A percentile compares a stretch with the other conserved stretches of the same genome.
Evolutionary conservation across 2,329 filamentous ascomycete genomes (phyloP).

Genomic region (Zymoseptoria passerinii): DNA sequence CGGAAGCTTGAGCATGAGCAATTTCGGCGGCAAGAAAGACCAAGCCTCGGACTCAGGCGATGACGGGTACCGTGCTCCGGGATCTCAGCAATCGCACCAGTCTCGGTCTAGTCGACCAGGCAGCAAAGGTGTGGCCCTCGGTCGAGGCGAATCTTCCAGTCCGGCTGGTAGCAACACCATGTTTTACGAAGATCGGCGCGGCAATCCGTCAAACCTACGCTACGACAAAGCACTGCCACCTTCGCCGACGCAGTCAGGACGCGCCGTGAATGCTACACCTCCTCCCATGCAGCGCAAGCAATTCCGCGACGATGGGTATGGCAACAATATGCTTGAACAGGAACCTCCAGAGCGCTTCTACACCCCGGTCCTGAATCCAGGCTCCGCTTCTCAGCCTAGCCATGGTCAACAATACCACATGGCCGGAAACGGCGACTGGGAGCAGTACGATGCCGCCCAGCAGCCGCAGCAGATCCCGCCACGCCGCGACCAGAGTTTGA

Average conservation of each 20-base stretch:
- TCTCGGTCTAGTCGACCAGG: slow-evolving; percentile 27
- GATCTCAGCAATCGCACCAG: slow-evolving; percentile 21
- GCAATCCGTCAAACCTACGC: slow-evolving; percentile 12
- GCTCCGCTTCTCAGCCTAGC: slow-evolving; percentile 6
- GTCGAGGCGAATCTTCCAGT: slow-evolving; percentile 35
- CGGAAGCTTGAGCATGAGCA: slow-evolving; percentile 39
- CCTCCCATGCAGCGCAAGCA: slow-evolving; percentile 24
- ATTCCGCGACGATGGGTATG: slow-evolving; percentile 27
- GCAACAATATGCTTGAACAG: slow-evolving; percentile 17
- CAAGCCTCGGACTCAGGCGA: slow-evolving; percentile 28
- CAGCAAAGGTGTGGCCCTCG: slow-evolving; percentile 37
- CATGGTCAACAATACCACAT: slow-evolving; percentile 26
- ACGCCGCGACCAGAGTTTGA: slow-evolving; percentile 33
- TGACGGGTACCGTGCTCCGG: slow-evolving; percentile 23
- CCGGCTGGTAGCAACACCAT: slow-evolving; percentile 38
- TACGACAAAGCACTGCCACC: slow-evolving; percentile 26
- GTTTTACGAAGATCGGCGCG: slow-evolving; percentile 34
- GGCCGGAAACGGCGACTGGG: slow-evolving; percentile 20
- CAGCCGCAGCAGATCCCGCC: slow-evolving; percentile 32
- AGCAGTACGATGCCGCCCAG: slow-evolving; percentile 29
- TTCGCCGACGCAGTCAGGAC: slow-evolving; percentile 10
- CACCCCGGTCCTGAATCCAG: slow-evolving; percentile 22
- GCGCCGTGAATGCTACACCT: slow-evolving; percentile 5
- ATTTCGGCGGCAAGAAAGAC: slow-evolving; percentile 32
- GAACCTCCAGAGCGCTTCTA: slow-evolving; percentile 28